Evolutionary conservation across 2,329 filamentous ascomycete species (phyloP).

Genomic region (Lachnellula cervina): DNA sequence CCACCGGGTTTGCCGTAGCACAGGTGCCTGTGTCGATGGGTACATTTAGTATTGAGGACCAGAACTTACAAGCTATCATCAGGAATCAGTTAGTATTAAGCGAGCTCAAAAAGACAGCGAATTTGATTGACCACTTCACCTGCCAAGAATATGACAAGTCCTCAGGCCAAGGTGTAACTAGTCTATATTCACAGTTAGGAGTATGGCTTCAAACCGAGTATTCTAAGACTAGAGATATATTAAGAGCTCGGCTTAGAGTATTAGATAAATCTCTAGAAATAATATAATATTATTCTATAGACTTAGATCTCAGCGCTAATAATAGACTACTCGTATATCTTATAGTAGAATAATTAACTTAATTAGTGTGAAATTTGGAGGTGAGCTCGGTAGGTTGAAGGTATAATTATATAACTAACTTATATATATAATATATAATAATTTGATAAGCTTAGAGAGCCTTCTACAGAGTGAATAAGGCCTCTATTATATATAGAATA

Average conservation of each 20-base stretch:
- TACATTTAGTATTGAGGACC: slow-evolving; percentile 22
- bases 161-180: slow-evolving; percentile 1
- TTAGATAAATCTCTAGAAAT: slow-evolving; percentile 5
- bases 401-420: no score
- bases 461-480: no score
- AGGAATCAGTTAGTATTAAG: slow-evolving; percentile 24
- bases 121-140: slow-evolving; percentile 17
- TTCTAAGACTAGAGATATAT: slow-evolving; percentile 8
- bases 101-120: slow-evolving; percentile 19
- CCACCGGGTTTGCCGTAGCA: slow-evolving; percentile 23
- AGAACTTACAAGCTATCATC: slow-evolving; percentile 20
- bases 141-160: slow-evolving; percentile 7
- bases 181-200: slow-evolving; percentile 13
- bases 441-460: no score
- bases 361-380: no score
- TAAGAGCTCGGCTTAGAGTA: slow-evolving; percentile 9
- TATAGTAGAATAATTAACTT: no score
- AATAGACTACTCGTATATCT: no score
- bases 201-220: slow-evolving; percentile 16
- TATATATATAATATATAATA: no score
- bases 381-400: no score
- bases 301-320: no score
- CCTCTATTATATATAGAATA: no score
- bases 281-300: no score
- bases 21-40: slow-evolving; percentile 21